Evolutionary conservation across 768 basidiomycete species (phyloP), one percentile per base, ranked within the genome.

Genomic region (Xerocomellus chrysenteron): DNA sequence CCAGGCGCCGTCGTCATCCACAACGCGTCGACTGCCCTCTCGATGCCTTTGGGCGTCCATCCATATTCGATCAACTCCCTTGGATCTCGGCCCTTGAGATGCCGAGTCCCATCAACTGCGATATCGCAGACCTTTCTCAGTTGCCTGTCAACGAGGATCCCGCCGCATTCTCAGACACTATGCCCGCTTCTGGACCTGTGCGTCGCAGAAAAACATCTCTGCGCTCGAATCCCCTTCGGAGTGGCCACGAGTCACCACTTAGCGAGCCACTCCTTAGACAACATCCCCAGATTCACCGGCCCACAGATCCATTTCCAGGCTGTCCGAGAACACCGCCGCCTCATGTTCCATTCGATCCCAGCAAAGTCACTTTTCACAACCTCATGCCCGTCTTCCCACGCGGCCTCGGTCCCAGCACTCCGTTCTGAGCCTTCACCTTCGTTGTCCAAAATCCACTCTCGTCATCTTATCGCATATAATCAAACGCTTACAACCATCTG

Each of bases 101-200:
- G 50, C 58, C 80, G 7, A 74, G 79, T 14, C 75, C 80, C 50
- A 53, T 74, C 62, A 74, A 76, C 63, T 77, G 76, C 66, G 83
- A 87, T 62, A 80, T 86, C 57, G 85, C 86, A 52, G 86, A 88
- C 71, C 80, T 87, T 43, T 87, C 86, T 2, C 81, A 84, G 58
- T 64, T 86, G n/a, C 76, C 76, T 26, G 59, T 70, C 52, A 55
- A 64, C 17, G 69, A 68, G 54, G 61, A 67, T 52, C 56, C 61
- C 40, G 49, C 49, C 30, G 3, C 61, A 52, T 67, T 56, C 52
- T 55, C 65, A 19, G 59, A 69, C 47, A 48, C 58, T 35, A 53
- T 50, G 33, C 69, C 68, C 28, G 71, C 65, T 57, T 74, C 62
- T 43, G 85, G 84, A 6, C 86, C 86, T 9, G 77, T 87, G 35